Base-by-base conservation (phyloP, 2,329 filamentous ascomycete species). In the Penicillium sp. region DNA sequence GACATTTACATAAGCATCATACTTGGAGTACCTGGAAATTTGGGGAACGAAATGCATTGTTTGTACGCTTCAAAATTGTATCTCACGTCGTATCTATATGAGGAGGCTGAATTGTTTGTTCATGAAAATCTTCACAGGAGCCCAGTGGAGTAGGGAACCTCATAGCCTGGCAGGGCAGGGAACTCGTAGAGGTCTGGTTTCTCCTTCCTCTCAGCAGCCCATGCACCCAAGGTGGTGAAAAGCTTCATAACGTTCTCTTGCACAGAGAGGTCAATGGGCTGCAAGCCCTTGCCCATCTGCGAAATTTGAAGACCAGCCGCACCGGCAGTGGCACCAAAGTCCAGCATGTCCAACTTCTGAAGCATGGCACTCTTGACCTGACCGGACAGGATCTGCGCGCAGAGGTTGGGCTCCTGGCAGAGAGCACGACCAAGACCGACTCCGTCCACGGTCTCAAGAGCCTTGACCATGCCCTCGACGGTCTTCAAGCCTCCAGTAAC, bases 1-100 rank as follows among this genome's bases (percentile, higher is more conserved):
- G 36, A 60, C 61, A 8, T 64, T 64, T 49, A 39, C 29, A 45
- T 42, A 36, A 13, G 28, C 34, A 42, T 24, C 3, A 4, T 29
- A 8, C 28, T 29, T 29, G 28, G 12, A 29, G 28, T 26, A 7
- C 2, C 2, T 12, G 10, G 10, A 12, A 29, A 29, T 3, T 21
- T 29, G 28, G 8, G 1, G 8, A 29, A 10, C 8, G 8, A 29
- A 3, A 29, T 29, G 28, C 28, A 12, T n/a, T 34, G 4, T 34
- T 7, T n/a, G 16, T 15, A n/a, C 13, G 31, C 31, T 34, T 34
- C 15, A n/a, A n/a, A 33, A 34, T 4, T 34, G 15, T 16, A n/a
- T n/a, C 15, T n/a, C 15, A 34, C n/a, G n/a, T n/a, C 6, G 13
- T 34, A 34, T 34, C 34, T 38, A 10, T 38, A 10, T n/a, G 8